Evolutionary conservation across 192 early-diverging fungal species (phyloP).

Genomic region (Backusella westeae): DNA sequence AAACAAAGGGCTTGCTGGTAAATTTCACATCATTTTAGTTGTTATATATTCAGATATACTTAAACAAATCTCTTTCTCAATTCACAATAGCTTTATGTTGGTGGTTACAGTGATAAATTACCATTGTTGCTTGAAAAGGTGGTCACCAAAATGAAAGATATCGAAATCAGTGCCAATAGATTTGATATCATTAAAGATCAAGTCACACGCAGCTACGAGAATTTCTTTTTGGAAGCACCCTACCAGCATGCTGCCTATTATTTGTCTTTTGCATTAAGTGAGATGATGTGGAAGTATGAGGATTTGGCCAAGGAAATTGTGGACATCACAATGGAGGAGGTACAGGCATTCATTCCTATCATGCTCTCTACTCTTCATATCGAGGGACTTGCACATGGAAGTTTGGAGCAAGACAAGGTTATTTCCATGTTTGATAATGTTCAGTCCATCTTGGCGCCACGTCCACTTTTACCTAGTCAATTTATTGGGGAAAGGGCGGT

Average conservation of each 20-base stretch:
- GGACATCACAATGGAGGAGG: constrained; percentile 57
- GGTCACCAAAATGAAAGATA: constrained; percentile 55
- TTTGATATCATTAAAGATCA: constrained; percentile 77
- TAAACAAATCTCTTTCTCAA: constrained; percentile 59
- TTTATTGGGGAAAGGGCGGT: constrained; percentile 32
- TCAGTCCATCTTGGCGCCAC: constrained; percentile 47
- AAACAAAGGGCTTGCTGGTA: constrained; percentile 56
- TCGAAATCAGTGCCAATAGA: constrained; percentile 52
- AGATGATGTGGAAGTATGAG: constrained; percentile 65
- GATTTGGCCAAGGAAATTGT: constrained; percentile 69
- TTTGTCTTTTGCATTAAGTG: constrained; percentile 58
- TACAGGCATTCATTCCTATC: constrained; percentile 62
- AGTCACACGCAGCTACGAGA: constrained; percentile 58
- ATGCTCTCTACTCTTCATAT: constrained; percentile 63
- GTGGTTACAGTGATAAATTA: constrained; percentile 87
- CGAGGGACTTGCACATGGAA: constrained; percentile 82
- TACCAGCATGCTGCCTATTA: constrained; percentile 66
- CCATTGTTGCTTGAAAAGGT: constrained; percentile 62
- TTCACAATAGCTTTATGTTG: constrained; percentile 52
- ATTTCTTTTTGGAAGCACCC: constrained; percentile 68
- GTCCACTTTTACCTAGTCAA: constrained; percentile 49
- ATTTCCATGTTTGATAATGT: constrained; percentile 51
- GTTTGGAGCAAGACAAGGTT: constrained; percentile 59
- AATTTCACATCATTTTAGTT: constrained; percentile 41
- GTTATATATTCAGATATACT: constrained; percentile 32